These are phyloP conservation scores for Panaeolus papilionaceus DNA, from an alignment of 768 basidiomycete species.

Conservation along the genomic window DNA sequence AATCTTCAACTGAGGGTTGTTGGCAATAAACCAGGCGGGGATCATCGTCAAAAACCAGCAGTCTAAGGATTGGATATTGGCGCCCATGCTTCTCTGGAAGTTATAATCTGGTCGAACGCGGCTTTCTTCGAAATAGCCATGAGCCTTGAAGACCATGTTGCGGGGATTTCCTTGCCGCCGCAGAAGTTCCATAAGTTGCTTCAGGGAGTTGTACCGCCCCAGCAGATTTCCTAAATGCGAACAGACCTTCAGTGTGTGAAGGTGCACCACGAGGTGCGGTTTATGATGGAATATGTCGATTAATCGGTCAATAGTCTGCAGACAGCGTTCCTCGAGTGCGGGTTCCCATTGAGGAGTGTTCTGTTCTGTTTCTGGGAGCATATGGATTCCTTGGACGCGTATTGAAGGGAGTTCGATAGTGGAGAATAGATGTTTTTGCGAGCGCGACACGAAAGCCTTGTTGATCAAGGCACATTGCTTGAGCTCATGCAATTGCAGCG, in stretches of 20 bases:
- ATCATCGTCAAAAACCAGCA: background rate
- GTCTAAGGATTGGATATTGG: background rate
- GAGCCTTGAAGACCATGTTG: background rate
- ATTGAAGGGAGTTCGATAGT: background rate
- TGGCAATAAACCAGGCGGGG: background rate
- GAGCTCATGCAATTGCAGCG: background rate
- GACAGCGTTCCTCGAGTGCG: background rate
- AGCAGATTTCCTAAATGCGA: background rate
- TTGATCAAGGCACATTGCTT: slow-evolving; percentile 8
- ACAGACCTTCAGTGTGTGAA: background rate
- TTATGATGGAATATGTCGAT: background rate
- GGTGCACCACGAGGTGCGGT: background rate
- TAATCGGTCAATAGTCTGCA: background rate
- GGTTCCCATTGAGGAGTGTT: background rate
- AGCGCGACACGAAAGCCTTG: background rate
- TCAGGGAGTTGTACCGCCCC: background rate
- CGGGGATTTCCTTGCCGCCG: background rate
- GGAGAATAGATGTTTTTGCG: background rate
- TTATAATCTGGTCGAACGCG: background rate
- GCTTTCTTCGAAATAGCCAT: background rate
- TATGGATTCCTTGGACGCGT: no score
- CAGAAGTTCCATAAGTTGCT: background rate
- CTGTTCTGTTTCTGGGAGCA: background rate
- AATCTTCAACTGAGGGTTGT: background rate
- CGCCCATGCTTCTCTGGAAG: background rate